A percentile compares a stretch with the other conserved stretches of the same genome.
These are phyloP conservation scores for Silene vulgaris DNA, from an alignment of 179 eudicot species.

Conservation along the genomic window DNA sequence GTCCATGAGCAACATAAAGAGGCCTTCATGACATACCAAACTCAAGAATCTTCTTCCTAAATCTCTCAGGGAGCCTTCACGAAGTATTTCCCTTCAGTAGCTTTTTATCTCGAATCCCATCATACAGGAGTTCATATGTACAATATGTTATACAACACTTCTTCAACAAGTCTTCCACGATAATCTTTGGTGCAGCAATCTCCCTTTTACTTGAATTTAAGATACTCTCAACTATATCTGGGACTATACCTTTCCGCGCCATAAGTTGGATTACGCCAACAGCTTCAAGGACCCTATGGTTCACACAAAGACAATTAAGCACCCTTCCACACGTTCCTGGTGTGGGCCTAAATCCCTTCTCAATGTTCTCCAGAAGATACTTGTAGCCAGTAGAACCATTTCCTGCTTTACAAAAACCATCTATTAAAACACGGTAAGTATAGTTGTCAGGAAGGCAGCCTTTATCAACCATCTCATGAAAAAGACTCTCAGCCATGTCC, in stretches of 20 bases:
- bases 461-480: conserved; percentile 48
- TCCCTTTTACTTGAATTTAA: conserved; percentile 66
- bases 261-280: conserved; percentile 59
- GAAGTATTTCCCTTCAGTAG: conserved; percentile 38
- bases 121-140: conserved; percentile 73
- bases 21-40: neutral
- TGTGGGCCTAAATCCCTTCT: conserved; percentile 63
- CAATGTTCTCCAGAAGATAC: conserved; percentile 47
- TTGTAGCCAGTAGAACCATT: conserved; percentile 53
- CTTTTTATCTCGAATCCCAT: conserved; percentile 75
- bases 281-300: conserved; percentile 63
- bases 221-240: conserved; percentile 65
- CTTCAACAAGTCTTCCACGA: conserved; percentile 78
- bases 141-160: conserved; percentile 72
- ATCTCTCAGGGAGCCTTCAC: neutral
- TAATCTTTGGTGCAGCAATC: conserved; percentile 87
- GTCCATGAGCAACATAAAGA: neutral
- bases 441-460: conserved; percentile 59
- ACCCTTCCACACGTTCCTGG: conserved; percentile 70
- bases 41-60: conserved; percentile 13
- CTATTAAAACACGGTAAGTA: conserved; percentile 69
- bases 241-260: conserved; percentile 73
- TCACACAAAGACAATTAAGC: conserved; percentile 71
- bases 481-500: conserved; percentile 59
- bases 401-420: conserved; percentile 77